These are phyloP conservation scores for Mrakia blollopis DNA, from an alignment of 768 basidiomycete genomes.

Conservation along the genomic window DNA sequence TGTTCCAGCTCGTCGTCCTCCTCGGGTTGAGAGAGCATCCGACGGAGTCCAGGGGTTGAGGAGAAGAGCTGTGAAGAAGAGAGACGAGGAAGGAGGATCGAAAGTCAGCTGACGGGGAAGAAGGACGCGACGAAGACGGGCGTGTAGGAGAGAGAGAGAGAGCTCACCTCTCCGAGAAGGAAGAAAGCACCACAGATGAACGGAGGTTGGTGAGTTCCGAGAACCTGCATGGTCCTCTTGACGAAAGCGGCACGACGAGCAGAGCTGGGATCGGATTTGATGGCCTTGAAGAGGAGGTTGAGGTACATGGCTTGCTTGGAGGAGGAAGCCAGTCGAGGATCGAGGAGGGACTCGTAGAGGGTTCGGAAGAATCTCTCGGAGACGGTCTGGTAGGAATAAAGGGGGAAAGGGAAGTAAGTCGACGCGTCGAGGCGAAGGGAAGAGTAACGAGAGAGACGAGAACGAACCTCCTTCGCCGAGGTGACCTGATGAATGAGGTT, in stretches of 20 bases:
- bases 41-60: conserved; percentile 50
- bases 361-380: conserved; percentile 59
- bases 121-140: conserved; percentile 35
- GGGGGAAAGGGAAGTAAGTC: neutral
- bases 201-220: conserved; percentile 70
- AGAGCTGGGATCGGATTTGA: conserved; percentile 61
- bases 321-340: conserved; percentile 69
- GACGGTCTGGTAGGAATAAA: conserved; percentile 37
- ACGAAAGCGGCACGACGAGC: conserved; percentile 67
- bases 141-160: neutral
- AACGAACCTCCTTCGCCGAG: conserved; percentile 47
- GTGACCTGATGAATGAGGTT: conserved; percentile 81
- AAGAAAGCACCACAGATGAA: conserved; percentile 85
- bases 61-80: conserved; percentile 51
- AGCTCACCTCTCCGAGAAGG: conserved; percentile 69
- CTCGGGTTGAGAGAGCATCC: conserved; percentile 49
- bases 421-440: neutral
- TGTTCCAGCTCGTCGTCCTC: conserved; percentile 44
- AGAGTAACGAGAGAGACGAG: conserved; percentile 47
- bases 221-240: conserved; percentile 72
- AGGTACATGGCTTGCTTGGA: conserved; percentile 96
- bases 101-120: conserved; percentile 49
- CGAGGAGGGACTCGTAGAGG: conserved; percentile 82
- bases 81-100: conserved; percentile 34
- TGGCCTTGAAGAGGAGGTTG: conserved; percentile 82